Evolutionary conservation across 305 asterid species (phyloP).

Genomic region (Rubia peregrina): DNA sequence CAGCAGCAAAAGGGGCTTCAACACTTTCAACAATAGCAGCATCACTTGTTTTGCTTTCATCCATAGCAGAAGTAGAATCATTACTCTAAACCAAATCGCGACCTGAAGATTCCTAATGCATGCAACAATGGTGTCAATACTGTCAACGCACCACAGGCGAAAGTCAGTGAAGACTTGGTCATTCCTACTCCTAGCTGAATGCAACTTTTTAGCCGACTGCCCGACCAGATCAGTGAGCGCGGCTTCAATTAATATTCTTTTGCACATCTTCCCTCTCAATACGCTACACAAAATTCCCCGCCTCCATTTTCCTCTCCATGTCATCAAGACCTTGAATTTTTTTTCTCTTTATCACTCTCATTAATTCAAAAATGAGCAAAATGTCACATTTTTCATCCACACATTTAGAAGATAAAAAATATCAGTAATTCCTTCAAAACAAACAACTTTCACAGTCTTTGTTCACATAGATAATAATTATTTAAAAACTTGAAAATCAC

Average conservation of each 20-base stretch:
- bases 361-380: conserved; percentile 3
- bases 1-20: conserved; percentile 25
- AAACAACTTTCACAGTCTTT: neutral
- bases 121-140: conserved; percentile 48
- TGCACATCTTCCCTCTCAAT: conserved; percentile 97
- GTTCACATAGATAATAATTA: too few species aligned
- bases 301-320: conserved; percentile 67
- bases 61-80: conserved; percentile 27
- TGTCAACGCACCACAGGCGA: conserved; percentile 92
- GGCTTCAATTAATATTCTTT: conserved; percentile 98
- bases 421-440: neutral
- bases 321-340: conserved; percentile 44
- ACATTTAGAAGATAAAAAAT: neutral
- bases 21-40: conserved; percentile 34
- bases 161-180: conserved; percentile 95
- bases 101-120: conserved; percentile 53
- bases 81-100: conserved; percentile 26
- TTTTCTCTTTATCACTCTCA: too few species aligned
- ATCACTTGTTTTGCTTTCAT: conserved; percentile 32
- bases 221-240: conserved; percentile 91
- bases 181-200: conserved; percentile 88
- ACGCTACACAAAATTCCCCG: conserved; percentile 77
- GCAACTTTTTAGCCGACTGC: conserved; percentile 96
- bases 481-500: too few species aligned
- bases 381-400: neutral